Conservation (phyloP, 2,329 filamentous ascomycete genomes). For the Cladosporium cucumerinum region DNA sequence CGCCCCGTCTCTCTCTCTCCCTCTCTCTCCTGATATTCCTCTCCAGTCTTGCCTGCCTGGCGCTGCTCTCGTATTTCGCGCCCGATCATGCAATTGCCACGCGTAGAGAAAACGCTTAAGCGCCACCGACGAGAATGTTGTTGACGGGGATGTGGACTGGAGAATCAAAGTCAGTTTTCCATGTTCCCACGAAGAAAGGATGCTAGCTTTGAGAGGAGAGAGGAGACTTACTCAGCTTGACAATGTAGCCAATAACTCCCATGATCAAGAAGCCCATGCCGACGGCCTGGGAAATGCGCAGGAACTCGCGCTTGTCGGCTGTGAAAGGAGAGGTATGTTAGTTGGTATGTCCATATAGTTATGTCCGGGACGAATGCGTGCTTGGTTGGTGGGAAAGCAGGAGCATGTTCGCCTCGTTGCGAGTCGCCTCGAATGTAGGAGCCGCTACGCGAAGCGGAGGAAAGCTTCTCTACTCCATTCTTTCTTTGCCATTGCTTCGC, state of each 20-base stretch:
- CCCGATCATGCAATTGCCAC: neutral
- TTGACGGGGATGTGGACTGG: constrained; percentile 67
- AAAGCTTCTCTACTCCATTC: neutral
- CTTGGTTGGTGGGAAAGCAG: neutral
- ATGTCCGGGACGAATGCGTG: neutral
- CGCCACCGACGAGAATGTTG: constrained; percentile 66
- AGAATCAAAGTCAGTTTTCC: constrained; percentile 1
- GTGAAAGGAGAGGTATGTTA: constrained; percentile 4
- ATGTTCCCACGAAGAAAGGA: neutral
- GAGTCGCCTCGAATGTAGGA: neutral
- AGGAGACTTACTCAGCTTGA: constrained; percentile 62
- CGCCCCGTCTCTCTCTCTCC: neutral
- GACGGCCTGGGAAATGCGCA: constrained; percentile 62
- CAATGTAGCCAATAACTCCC: constrained; percentile 67
- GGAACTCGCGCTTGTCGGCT: constrained; percentile 58
- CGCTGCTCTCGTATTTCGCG: neutral
- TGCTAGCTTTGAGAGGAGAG: neutral
- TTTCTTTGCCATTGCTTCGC: neutral
- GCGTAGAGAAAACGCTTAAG: constrained; percentile 42
- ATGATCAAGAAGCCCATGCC: constrained; percentile 68
- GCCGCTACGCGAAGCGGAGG: neutral
- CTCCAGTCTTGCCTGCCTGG: neutral
- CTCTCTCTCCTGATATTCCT: neutral
- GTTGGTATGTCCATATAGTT: neutral
- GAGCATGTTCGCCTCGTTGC: neutral